A percentile compares a stretch with the other conserved stretches of the same genome.
phyloP scores from a whole-genome alignment of 2,329 filamentous ascomycete genomes.

The Phialophora chinensis region DNA sequence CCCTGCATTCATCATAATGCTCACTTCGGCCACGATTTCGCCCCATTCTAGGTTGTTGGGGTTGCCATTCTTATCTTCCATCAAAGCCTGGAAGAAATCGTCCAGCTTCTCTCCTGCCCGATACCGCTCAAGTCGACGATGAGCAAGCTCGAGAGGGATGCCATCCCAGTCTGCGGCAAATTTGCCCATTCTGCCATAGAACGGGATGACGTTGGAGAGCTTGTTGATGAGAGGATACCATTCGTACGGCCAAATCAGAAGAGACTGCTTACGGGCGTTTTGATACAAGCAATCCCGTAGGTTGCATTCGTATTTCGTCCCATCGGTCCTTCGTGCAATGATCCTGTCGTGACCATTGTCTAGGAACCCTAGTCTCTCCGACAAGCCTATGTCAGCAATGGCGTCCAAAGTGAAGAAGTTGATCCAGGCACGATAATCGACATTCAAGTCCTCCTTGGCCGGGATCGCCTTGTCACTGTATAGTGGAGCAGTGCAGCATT shows the following conservation, averaged over 20 bases:
- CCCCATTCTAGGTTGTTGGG: conserved; percentile 51
- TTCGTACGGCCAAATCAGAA: conserved; percentile 40
- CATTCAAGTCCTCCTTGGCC: conserved; percentile 39
- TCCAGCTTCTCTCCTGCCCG: conserved; percentile 59
- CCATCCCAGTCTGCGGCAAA: conserved; percentile 50
- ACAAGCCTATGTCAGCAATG: conserved; percentile 50
- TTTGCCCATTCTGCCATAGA: conserved; percentile 36
- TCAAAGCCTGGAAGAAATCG: conserved; percentile 59
- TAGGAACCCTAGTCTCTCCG: conserved; percentile 46
- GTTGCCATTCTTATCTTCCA: conserved; percentile 46
- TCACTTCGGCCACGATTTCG: conserved; percentile 30
- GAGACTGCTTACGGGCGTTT: conserved; percentile 25
- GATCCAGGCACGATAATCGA: conserved; percentile 48
- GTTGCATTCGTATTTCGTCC: conserved; percentile 23
- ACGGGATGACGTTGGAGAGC: conserved; percentile 34
- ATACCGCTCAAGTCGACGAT: conserved; percentile 54
- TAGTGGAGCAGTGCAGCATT: conserved; percentile 41
- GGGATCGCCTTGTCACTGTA: conserved; percentile 1
- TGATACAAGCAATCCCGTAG: conserved; percentile 34
- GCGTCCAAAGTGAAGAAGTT: conserved; percentile 49
- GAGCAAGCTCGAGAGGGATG: conserved; percentile 53
- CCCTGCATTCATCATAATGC: conserved; percentile 36
- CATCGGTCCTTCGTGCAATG: conserved; percentile 40
- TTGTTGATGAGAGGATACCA: conserved; percentile 36
- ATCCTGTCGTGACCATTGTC: conserved; percentile 45